Conservation (phyloP, 805 yeast genomes). For the Kluyveromyces aestuarii region DNA sequence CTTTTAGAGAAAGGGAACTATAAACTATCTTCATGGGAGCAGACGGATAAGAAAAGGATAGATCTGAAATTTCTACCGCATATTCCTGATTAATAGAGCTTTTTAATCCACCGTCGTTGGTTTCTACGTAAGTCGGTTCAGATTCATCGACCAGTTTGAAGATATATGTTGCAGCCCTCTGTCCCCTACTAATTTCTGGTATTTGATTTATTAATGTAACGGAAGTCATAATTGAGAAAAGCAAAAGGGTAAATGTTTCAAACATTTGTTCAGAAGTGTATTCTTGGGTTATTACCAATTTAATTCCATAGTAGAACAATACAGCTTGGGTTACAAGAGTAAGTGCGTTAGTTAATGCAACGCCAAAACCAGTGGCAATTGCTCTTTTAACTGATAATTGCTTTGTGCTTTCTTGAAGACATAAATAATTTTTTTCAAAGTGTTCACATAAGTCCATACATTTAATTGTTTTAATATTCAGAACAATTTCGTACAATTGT, state of each 20-base stretch:
- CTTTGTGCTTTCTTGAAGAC: slow-evolving; percentile 26
- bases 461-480: slow-evolving; percentile 55
- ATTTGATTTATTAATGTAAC: slow-evolving; percentile 49
- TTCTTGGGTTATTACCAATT: slow-evolving; percentile 48
- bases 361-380: slow-evolving; percentile 54
- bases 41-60: slow-evolving; percentile 42
- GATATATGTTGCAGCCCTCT: slow-evolving; percentile 55
- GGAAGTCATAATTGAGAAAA: slow-evolving; percentile 65
- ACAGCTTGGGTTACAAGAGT: slow-evolving; percentile 58
- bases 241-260: slow-evolving; percentile 59
- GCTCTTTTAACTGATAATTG: slow-evolving; percentile 44
- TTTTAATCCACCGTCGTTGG: neutral
- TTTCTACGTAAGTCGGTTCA: neutral
- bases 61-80: slow-evolving; percentile 35
- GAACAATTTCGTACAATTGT: slow-evolving; percentile 40
- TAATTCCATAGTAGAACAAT: slow-evolving; percentile 71
- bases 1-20: slow-evolving; percentile 32
- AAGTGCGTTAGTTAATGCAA: slow-evolving; percentile 47
- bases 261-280: slow-evolving; percentile 52
- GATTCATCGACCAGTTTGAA: slow-evolving; percentile 29
- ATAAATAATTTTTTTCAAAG: slow-evolving; percentile 35
- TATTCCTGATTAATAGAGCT: neutral
- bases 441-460: slow-evolving; percentile 42
- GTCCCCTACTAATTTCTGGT: slow-evolving; percentile 78
- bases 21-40: slow-evolving; percentile 29